phyloP scores from a whole-genome alignment of 2,329 filamentous ascomycete species.

The Pyricularia grisea region DNA sequence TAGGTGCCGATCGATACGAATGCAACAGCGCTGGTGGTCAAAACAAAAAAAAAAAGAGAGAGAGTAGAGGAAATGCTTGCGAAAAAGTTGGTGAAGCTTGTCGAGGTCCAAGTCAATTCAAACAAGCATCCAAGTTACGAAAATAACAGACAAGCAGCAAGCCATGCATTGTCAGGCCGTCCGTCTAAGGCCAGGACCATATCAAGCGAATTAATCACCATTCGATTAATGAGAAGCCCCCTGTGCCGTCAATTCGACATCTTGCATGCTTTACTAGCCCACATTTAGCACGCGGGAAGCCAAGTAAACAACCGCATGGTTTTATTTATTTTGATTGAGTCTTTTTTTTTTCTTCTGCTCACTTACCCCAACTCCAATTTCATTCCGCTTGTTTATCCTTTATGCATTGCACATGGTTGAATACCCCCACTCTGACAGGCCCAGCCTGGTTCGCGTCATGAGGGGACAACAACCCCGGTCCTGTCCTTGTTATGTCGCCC shows the following conservation, averaged over 20 bases:
- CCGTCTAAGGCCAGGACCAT: background rate
- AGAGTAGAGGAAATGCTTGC: background rate
- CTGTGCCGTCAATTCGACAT: background rate
- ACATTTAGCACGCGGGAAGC: background rate
- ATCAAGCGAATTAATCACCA: background rate
- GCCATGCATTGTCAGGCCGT: too few species aligned
- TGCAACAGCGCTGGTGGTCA: background rate
- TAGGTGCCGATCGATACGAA: background rate
- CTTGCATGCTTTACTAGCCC: background rate
- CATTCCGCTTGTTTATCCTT: constrained; percentile 6
- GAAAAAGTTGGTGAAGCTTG: background rate
- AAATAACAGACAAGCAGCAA: too few species aligned
- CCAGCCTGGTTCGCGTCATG: constrained; percentile 3
- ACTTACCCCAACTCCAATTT: constrained; percentile 2
- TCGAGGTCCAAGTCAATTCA: background rate
- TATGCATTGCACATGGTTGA: constrained; percentile 6
- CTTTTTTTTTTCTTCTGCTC: background rate
- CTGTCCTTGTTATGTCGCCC: background rate
- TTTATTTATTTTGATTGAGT: background rate
- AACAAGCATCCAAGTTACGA: background rate
- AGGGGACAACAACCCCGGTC: background rate
- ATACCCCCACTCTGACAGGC: background rate
- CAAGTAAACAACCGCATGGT: background rate
- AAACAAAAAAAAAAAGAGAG: background rate
- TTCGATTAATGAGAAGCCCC: background rate